Evolutionary conservation across 108 stramenopile genomes (phyloP).

Genomic region (Asterionellopsis glacialis): DNA sequence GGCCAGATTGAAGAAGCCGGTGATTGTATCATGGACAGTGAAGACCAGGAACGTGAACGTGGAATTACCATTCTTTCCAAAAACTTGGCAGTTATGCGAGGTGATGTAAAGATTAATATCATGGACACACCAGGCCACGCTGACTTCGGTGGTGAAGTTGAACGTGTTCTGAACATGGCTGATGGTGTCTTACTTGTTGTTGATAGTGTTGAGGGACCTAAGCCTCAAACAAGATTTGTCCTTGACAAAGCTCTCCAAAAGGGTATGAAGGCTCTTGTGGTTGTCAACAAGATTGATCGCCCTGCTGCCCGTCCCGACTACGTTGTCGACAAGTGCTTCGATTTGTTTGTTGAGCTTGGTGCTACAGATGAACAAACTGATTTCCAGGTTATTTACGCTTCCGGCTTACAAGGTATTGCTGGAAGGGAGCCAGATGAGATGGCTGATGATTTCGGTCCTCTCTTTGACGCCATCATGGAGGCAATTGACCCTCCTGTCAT

Average conservation of each 20-base stretch:
- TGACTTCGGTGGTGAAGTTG: slow-evolving; percentile 99
- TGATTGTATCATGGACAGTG: slow-evolving; percentile 94
- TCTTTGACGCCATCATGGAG: slow-evolving; percentile 87
- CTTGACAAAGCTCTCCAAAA: slow-evolving; percentile 94
- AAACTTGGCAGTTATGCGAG: slow-evolving; percentile 91
- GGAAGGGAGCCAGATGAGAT: slow-evolving; percentile 79
- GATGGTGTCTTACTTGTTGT: slow-evolving; percentile 98
- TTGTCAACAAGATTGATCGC: slow-evolving; percentile 99
- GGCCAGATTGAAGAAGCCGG: slow-evolving; percentile 87
- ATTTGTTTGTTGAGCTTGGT: slow-evolving; percentile 95
- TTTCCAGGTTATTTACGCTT: slow-evolving; percentile 94
- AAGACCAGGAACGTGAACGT: slow-evolving; percentile 97
- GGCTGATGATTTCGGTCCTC: slow-evolving; percentile 82
- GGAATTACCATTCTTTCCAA: slow-evolving; percentile 99
- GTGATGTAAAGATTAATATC: slow-evolving; percentile 94
- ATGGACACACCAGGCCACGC: slow-evolving; percentile 99
- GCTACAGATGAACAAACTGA: slow-evolving; percentile 98
- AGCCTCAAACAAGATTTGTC: slow-evolving; percentile 98
- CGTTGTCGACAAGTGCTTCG: slow-evolving; percentile 97
- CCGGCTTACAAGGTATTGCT: slow-evolving; percentile 88
- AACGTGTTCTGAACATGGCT: slow-evolving; percentile 96
- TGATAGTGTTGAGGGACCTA: slow-evolving; percentile 97
- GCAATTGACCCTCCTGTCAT: slow-evolving; percentile 69
- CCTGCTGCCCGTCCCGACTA: slow-evolving; percentile 95
- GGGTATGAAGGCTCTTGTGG: slow-evolving; percentile 92